Evolutionary conservation across 345 rosid species (phyloP).

Genomic region (Eucalyptus polyanthemos): DNA sequence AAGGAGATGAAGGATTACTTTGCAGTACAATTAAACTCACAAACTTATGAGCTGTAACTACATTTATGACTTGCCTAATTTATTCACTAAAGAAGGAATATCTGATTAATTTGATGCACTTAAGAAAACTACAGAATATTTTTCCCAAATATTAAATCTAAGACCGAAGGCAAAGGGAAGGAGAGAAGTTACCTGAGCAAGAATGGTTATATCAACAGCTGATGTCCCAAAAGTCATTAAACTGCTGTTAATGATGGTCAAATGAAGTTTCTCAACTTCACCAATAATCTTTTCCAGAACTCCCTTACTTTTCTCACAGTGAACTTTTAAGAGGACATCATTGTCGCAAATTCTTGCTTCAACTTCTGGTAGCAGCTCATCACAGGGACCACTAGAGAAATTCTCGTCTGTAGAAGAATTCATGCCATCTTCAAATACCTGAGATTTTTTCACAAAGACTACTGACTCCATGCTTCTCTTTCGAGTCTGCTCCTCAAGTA

Average conservation of each 20-base stretch:
- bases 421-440: constrained; percentile 26
- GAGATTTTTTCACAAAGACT: constrained; percentile 65
- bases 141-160: not conserved
- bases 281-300: constrained; percentile 39
- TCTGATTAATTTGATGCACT: not conserved
- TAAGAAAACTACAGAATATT: not conserved
- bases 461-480: constrained; percentile 58
- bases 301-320: constrained; percentile 69
- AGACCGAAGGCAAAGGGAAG: not conserved
- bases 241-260: constrained; percentile 43
- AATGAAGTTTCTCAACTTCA: constrained; percentile 51
- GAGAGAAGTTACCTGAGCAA: constrained; percentile 47
- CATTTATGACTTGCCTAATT: not conserved
- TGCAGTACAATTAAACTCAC: not conserved
- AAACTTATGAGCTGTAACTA: not conserved
- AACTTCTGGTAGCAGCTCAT: constrained; percentile 51
- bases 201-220: constrained; percentile 53
- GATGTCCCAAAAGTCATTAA: constrained; percentile 60
- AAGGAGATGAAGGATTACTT: not conserved
- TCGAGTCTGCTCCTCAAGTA: constrained; percentile 58
- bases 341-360: constrained; percentile 68
- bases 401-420: constrained; percentile 10
- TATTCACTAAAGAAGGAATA: not conserved
- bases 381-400: constrained; percentile 8
- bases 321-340: constrained; percentile 61